These are phyloP conservation scores for Paulownia fortunei DNA, from an alignment of 257 asterid genomes.

Conservation along the genomic window DNA sequence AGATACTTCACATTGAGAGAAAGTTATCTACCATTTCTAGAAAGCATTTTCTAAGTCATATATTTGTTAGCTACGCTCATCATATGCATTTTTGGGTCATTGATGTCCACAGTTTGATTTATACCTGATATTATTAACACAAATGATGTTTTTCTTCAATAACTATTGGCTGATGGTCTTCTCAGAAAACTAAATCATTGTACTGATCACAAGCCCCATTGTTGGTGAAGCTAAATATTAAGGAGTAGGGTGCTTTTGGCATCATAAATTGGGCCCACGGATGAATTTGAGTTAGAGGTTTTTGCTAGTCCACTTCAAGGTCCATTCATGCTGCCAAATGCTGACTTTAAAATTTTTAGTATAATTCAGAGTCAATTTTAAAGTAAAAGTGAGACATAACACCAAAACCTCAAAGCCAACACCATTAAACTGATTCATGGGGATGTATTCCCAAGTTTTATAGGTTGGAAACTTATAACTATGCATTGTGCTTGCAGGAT, in stretches of 20 bases:
- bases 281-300: constrained; percentile 7
- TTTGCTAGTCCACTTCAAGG: constrained; percentile 12
- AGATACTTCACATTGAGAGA: constrained; percentile 3
- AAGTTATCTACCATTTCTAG: constrained; percentile 13
- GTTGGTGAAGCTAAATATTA: constrained; percentile 13
- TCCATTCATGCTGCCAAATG: neutral
- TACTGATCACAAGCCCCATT: constrained; percentile 11
- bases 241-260: constrained; percentile 1
- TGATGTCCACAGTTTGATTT: constrained; percentile 14
- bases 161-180: constrained; percentile 10
- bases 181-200: neutral
- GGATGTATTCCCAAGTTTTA: neutral
- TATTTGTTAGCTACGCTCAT: neutral
- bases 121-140: neutral
- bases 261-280: neutral
- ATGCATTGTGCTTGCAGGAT: constrained; percentile 66
- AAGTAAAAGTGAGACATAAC: constrained; percentile 21
- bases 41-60: neutral
- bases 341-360: constrained; percentile 6
- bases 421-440: constrained; percentile 19
- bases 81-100: neutral
- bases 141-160: constrained; percentile 1
- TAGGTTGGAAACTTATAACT: constrained; percentile 25
- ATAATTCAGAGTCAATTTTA: neutral
- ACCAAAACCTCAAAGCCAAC: neutral